Conservation (phyloP, 768 basidiomycete genomes). For the Trametes villosa region DNA sequence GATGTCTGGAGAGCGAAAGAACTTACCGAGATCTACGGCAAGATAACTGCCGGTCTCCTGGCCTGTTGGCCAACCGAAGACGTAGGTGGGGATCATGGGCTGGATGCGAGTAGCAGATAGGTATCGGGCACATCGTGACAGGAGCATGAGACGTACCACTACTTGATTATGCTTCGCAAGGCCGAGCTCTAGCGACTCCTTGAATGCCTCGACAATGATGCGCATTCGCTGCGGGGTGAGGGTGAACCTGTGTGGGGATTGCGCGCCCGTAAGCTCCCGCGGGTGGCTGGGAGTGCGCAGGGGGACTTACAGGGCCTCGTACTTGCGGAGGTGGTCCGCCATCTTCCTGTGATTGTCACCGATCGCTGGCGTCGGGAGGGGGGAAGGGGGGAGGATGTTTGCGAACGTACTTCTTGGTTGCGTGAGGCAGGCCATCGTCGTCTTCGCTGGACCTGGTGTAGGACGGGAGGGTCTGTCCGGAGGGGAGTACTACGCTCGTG, state of each 20-base stretch:
- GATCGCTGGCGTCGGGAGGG: slow-evolving; percentile 24
- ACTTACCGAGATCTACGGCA: slow-evolving; percentile 84
- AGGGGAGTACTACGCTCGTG: slow-evolving; percentile 70
- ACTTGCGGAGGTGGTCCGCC: slow-evolving; percentile 92
- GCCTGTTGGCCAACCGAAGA: slow-evolving; percentile 94
- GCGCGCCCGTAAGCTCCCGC: background rate
- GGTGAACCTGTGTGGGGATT: slow-evolving; percentile 60
- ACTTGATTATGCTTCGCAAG: slow-evolving; percentile 81
- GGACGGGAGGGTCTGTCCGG: slow-evolving; percentile 73
- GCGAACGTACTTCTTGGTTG: slow-evolving; percentile 80
- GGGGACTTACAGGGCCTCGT: slow-evolving; percentile 76
- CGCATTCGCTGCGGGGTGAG: slow-evolving; percentile 91
- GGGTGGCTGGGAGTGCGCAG: background rate
- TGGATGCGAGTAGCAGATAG: slow-evolving; percentile 32
- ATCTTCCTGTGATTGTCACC: slow-evolving; percentile 64
- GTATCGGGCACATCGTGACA: background rate
- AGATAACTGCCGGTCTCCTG: slow-evolving; percentile 89
- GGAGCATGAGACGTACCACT: slow-evolving; percentile 67
- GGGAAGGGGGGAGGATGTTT: slow-evolving; percentile 15
- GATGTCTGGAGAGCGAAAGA: background rate
- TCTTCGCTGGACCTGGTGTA: slow-evolving; percentile 81
- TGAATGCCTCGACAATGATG: slow-evolving; percentile 96
- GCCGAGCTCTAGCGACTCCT: slow-evolving; percentile 88
- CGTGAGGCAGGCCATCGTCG: slow-evolving; percentile 88
- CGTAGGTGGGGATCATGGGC: slow-evolving; percentile 97